phyloP scores from a whole-genome alignment of 306 rosid species.

The Pyrus betulifolia region DNA sequence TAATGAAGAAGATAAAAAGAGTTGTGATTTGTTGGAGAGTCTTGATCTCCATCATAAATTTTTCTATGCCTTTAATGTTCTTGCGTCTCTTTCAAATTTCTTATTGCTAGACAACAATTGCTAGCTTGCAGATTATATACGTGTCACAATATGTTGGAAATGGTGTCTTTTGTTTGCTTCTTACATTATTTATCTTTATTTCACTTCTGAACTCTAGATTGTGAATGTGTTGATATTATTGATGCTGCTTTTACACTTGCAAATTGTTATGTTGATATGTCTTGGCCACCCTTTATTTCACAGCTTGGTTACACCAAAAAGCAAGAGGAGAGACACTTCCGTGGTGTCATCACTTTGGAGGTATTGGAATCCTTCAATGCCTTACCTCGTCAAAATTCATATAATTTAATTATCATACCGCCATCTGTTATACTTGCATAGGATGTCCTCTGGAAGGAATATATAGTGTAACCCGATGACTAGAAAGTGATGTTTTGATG shows the following conservation, averaged over 20 bases:
- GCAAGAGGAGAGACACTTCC: conserved; percentile 86
- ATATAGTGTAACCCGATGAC: neutral
- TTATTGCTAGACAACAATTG: too few species aligned
- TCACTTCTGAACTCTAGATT: neutral
- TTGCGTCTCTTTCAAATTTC: neutral
- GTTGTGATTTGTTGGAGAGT: neutral
- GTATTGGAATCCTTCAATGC: conserved; percentile 28
- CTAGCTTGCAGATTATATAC: neutral
- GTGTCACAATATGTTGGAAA: neutral
- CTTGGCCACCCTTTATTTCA: conserved; percentile 12
- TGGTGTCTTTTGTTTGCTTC: neutral
- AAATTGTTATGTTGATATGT: neutral
- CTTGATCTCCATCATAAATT: neutral
- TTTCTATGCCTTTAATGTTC: neutral
- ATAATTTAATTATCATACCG: neutral
- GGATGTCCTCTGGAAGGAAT: neutral
- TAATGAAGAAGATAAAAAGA: neutral
- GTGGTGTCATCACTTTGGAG: conserved; percentile 91
- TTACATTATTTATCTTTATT: neutral
- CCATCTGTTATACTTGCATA: neutral
- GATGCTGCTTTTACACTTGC: neutral
- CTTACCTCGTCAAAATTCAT: neutral
- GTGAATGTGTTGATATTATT: neutral
- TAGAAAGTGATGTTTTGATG: neutral
- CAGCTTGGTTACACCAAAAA: conserved; percentile 98